These are phyloP conservation scores for Albugo candida DNA, from an alignment of 352 stramenopile species.

Conservation along the genomic window DNA sequence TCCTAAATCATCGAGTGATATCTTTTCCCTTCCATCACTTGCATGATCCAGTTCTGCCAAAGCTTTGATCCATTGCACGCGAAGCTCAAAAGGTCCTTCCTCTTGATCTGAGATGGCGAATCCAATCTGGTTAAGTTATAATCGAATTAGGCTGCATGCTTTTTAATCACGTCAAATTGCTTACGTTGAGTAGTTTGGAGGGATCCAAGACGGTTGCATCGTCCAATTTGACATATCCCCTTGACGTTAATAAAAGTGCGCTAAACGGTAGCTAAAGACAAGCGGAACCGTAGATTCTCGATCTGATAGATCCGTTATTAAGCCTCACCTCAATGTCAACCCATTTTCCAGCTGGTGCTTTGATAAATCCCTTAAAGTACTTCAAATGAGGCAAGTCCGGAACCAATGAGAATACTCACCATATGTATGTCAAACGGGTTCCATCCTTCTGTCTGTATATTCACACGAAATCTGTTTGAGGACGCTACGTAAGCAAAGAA, in stretches of 20 bases:
- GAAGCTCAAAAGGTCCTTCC: slow-evolving; percentile 69
- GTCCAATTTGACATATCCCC: slow-evolving; percentile 66
- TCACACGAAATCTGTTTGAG: slow-evolving; percentile 43
- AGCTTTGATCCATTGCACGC: slow-evolving; percentile 75
- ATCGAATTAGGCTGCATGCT: too few relatives aligned
- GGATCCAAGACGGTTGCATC: slow-evolving; percentile 55
- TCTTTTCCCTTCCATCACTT: too few relatives aligned
- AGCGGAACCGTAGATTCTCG: not conserved
- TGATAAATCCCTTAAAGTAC: slow-evolving; percentile 48
- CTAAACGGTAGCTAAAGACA: slow-evolving; percentile 36
- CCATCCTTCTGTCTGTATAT: slow-evolving; percentile 72
- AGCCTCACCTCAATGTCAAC: slow-evolving; percentile 49
- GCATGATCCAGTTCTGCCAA: slow-evolving; percentile 32
- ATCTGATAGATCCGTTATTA: not conserved
- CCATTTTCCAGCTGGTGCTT: slow-evolving; percentile 59
- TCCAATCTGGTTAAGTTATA: slow-evolving; percentile 27
- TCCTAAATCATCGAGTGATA: too few relatives aligned
- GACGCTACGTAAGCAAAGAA: not conserved
- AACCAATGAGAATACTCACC: slow-evolving; percentile 11
- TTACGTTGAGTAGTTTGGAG: slow-evolving; percentile 52
- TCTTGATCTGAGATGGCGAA: slow-evolving; percentile 75
- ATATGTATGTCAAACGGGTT: slow-evolving; percentile 79
- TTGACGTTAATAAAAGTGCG: slow-evolving; percentile 64
- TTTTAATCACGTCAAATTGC: not conserved
- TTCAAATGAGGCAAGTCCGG: not conserved